Conservation (phyloP, 192 early-diverging fungal species). For the Obelidium mucronatum region DNA sequence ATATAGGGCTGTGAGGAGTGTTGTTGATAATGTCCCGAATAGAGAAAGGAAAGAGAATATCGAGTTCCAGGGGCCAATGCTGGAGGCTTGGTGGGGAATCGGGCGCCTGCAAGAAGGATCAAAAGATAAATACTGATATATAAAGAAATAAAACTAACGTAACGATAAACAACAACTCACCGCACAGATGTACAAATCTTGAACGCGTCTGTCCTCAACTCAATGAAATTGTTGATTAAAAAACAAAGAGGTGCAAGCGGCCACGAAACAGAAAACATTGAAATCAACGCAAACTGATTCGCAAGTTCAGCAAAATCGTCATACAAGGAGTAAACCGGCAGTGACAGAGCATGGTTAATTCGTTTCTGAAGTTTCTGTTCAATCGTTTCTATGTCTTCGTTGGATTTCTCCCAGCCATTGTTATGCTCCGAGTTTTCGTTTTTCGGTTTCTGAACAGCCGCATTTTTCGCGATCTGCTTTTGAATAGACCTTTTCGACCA, state of each 20-base stretch:
- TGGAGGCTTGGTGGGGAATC: constrained; percentile 72
- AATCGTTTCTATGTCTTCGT: not conserved
- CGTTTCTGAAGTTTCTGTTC: not conserved
- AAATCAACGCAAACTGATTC: constrained; percentile 91
- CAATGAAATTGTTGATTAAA: constrained; percentile 91
- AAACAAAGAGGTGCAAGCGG: constrained; percentile 83
- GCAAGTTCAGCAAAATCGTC: constrained; percentile 93
- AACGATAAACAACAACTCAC: constrained; percentile 24
- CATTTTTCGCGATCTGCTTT: not conserved
- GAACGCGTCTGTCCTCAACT: constrained; percentile 88
- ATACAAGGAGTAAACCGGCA: constrained; percentile 83
- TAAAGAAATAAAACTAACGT: not conserved
- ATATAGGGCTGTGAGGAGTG: constrained; percentile 38
- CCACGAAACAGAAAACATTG: constrained; percentile 86
- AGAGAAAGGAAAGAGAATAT: constrained; percentile 33
- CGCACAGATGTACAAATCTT: constrained; percentile 76
- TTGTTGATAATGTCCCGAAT: constrained; percentile 36
- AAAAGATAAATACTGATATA: constrained; percentile 45
- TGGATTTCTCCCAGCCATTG: not conserved
- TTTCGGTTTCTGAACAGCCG: no score
- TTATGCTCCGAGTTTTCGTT: no score
- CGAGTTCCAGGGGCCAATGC: constrained; percentile 78
- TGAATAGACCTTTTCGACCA: not conserved
- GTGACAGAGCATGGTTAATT: constrained; percentile 62
- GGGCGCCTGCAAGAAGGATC: constrained; percentile 62